phyloP scores from a whole-genome alignment of 106 monocot genomes.

The Dendrobium huoshanense region DNA sequence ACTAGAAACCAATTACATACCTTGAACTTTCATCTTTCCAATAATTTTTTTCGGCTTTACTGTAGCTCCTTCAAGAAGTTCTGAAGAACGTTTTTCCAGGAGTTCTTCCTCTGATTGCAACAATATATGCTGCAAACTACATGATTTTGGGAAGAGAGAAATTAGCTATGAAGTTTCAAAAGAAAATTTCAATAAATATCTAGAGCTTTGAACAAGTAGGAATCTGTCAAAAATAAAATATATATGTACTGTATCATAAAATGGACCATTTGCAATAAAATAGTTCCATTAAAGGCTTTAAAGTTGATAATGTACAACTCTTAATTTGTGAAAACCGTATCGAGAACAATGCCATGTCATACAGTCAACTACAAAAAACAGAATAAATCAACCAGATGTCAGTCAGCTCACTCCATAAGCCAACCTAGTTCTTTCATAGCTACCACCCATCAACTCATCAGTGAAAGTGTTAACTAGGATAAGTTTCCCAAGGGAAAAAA shows the following conservation, averaged over 20 bases:
- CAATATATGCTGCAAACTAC: slow-evolving; percentile 73
- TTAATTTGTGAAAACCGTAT: not conserved
- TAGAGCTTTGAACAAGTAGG: not conserved
- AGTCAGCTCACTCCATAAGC: not conserved
- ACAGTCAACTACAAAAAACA: not conserved
- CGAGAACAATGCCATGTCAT: not conserved
- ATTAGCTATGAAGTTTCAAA: not conserved
- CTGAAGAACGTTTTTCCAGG: slow-evolving; percentile 49
- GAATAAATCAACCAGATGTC: not conserved
- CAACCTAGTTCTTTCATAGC: not conserved
- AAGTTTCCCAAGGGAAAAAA: not conserved
- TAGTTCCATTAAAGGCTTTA: not conserved
- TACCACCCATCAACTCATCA: not conserved
- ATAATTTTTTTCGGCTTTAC: slow-evolving; percentile 76
- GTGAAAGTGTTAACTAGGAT: not conserved
- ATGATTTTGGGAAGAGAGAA: slow-evolving; percentile 9
- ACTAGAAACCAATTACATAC: slow-evolving; percentile 19
- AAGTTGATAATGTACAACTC: not conserved
- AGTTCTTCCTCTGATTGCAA: slow-evolving; percentile 98
- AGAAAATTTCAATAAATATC: not conserved
- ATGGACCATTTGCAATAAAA: not conserved
- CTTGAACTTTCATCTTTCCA: slow-evolving; percentile 97
- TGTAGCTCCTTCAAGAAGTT: slow-evolving; percentile 59
- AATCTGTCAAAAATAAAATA: not conserved
- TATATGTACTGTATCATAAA: not conserved